Evolutionary conservation across 1,139 yeast species (phyloP).

Genomic region (Scheffersomyces parashehatae): DNA sequence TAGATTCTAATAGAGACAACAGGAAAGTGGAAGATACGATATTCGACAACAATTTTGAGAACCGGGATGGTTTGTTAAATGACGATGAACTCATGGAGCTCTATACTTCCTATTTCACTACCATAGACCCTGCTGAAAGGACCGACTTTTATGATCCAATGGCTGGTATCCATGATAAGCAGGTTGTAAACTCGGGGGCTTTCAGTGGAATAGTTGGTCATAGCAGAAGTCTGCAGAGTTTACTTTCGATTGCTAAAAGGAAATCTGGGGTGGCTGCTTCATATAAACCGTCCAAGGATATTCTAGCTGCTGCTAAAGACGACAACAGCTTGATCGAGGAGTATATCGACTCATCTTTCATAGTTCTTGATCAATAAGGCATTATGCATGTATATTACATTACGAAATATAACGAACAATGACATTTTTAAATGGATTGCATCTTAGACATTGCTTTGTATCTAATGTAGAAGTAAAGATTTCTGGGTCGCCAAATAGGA

Average conservation of each 20-base stretch:
- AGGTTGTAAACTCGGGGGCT: constrained; percentile 4
- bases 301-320: too few species aligned
- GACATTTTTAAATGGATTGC: too few species aligned
- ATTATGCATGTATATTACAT: too few species aligned
- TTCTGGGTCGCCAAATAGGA: too few species aligned
- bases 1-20: too few species aligned
- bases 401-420: too few species aligned
- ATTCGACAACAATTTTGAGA: constrained; percentile 13
- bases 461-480: too few species aligned
- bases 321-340: too few species aligned
- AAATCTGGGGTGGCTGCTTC: neutral
- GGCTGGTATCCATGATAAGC: constrained; percentile 8
- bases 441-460: too few species aligned
- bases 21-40: constrained; percentile 1
- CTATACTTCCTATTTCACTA: constrained; percentile 33
- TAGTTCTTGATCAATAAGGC: too few species aligned
- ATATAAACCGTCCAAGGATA: neutral
- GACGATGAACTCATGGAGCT: constrained; percentile 31
- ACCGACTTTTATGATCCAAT: constrained; percentile 23
- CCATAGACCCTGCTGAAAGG: constrained; percentile 20
- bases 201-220: constrained; percentile 18
- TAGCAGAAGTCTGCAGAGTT: constrained; percentile 11
- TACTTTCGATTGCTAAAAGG: neutral
- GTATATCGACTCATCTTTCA: too few species aligned
- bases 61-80: constrained; percentile 29